Conservation (phyloP, 352 stramenopile species). For the Phytophthora quininea region DNA sequence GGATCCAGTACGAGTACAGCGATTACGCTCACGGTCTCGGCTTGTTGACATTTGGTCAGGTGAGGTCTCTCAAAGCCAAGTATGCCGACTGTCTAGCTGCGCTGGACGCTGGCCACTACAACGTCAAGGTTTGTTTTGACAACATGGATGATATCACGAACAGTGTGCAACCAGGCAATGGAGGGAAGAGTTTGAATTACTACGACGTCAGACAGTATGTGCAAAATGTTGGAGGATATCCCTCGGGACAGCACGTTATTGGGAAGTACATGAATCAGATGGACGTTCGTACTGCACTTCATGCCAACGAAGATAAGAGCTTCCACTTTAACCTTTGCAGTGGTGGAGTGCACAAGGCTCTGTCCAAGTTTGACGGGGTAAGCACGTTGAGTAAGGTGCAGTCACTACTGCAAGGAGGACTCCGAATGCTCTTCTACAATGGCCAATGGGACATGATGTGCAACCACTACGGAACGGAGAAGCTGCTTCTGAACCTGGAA, state of each 20-base stretch:
- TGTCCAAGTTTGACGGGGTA: constrained; percentile 93
- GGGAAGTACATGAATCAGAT: constrained; percentile 90
- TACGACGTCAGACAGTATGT: constrained; percentile 94
- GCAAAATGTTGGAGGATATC: constrained; percentile 75
- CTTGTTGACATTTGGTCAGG: constrained; percentile 87
- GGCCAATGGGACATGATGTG: constrained; percentile 98
- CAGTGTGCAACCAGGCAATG: constrained; percentile 50
- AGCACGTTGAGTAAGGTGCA: constrained; percentile 92
- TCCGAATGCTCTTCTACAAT: constrained; percentile 96
- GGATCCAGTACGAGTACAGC: constrained; percentile 96
- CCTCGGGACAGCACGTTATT: constrained; percentile 83
- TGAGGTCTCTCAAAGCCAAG: constrained; percentile 63
- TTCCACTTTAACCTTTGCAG: constrained; percentile 94
- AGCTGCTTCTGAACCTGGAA: constrained; percentile 88
- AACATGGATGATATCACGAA: constrained; percentile 93
- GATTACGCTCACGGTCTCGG: constrained; percentile 93
- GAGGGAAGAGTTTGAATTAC: constrained; percentile 82
- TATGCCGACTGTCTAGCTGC: constrained; percentile 74
- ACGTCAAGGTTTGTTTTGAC: constrained; percentile 80
- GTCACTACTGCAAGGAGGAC: constrained; percentile 76
- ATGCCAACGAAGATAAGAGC: constrained; percentile 81
- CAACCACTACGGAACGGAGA: constrained; percentile 95
- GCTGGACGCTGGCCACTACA: constrained; percentile 79
- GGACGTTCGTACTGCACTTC: constrained; percentile 89
- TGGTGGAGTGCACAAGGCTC: constrained; percentile 90